These are phyloP conservation scores for Candida sojae DNA, from an alignment of 1,139 yeast species.

Conservation along the genomic window DNA sequence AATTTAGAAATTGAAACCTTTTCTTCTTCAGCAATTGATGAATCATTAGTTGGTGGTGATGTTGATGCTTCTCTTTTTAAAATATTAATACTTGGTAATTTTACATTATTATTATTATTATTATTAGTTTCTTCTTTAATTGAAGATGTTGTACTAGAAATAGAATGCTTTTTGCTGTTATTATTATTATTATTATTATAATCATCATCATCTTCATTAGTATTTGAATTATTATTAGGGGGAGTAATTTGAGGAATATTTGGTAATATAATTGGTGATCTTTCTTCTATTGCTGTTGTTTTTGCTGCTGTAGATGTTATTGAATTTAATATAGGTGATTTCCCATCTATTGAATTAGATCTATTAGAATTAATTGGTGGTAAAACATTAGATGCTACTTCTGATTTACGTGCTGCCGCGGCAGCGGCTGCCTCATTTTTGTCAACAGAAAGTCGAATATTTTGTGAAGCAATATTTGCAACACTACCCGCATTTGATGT, in stretches of 20 bases:
- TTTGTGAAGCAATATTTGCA: conserved; percentile 16
- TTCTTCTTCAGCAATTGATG: conserved; percentile 10
- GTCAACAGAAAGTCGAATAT: conserved; percentile 11
- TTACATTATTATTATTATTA: conserved; percentile 6
- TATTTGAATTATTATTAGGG: background rate
- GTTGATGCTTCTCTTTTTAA: conserved; percentile 8
- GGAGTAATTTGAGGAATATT: background rate
- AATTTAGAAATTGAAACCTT: conserved; percentile 17
- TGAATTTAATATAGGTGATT: background rate
- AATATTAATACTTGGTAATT: conserved; percentile 13
- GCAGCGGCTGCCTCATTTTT: background rate
- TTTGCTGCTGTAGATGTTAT: background rate
- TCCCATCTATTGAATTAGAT: background rate
- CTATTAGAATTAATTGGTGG: conserved; percentile 4
- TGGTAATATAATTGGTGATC: conserved; percentile 1
- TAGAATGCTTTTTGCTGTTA: background rate
- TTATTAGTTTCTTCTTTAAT: conserved; percentile 2
- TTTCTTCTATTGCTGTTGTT: background rate
- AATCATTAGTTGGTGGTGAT: conserved; percentile 1
- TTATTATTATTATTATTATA: background rate
- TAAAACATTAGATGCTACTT: background rate
- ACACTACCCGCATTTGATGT: conserved; percentile 16
- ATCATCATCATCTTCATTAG: background rate
- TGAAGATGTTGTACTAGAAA: background rate
- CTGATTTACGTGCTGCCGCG: background rate